These are phyloP conservation scores for Aspergillus tamarii DNA, from an alignment of 2,329 filamentous ascomycete species.

Conservation along the genomic window DNA sequence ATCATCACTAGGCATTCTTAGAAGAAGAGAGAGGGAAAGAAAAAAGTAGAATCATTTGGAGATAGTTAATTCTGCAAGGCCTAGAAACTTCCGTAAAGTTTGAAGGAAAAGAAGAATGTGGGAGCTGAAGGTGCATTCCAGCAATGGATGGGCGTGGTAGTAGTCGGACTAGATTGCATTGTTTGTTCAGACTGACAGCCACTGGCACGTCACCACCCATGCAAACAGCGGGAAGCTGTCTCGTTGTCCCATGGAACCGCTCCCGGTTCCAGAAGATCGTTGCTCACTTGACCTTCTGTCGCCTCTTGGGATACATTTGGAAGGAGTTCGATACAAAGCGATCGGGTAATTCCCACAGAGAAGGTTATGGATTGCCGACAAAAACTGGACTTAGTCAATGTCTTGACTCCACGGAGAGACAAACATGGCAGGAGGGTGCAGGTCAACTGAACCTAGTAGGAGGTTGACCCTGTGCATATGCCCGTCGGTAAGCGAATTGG, in stretches of 20 bases:
- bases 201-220: constrained; percentile 13
- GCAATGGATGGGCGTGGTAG: neutral
- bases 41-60: neutral
- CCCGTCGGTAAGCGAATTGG: neutral
- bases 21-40: neutral
- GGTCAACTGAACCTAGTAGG: neutral
- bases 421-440: neutral
- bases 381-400: neutral
- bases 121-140: neutral
- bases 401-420: neutral
- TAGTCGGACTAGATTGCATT: neutral
- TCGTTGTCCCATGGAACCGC: constrained; percentile 22
- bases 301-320: constrained; percentile 1
- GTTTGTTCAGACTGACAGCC: neutral
- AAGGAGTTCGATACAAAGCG: neutral
- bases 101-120: neutral
- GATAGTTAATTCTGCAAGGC: neutral
- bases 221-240: constrained; percentile 1
- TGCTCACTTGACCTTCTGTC: constrained; percentile 16
- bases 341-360: neutral
- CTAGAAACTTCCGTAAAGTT: neutral
- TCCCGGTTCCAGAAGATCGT: constrained; percentile 13
- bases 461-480: constrained; percentile 1
- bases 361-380: neutral
- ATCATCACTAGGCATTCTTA: neutral